Percentiles rank a stretch among this genome's conserved stretches.
Conservation (phyloP, 305 asterid species). For the Ajuga reptans region DNA sequence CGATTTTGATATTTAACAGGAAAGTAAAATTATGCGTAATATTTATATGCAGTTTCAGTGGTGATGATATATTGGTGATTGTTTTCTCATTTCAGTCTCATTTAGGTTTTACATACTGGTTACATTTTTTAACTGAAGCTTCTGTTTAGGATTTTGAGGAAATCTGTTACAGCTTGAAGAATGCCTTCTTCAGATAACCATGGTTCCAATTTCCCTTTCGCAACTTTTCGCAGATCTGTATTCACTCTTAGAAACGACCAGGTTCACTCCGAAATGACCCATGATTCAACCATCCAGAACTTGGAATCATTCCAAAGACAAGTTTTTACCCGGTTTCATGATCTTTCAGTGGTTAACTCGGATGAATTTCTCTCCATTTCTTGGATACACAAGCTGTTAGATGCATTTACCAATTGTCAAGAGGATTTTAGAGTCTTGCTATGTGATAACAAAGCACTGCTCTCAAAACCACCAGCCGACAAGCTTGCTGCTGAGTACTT, state of each 20-base stretch:
- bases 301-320: conserved; percentile 50
- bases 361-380: conserved; percentile 68
- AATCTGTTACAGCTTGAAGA: conserved; percentile 22
- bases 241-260: conserved; percentile 46
- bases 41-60: background rate
- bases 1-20: background rate
- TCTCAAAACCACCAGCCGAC: conserved; percentile 48
- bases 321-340: conserved; percentile 42
- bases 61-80: background rate
- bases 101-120: conserved; percentile 6
- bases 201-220: conserved; percentile 54
- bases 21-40: background rate
- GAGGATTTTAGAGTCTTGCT: conserved; percentile 51
- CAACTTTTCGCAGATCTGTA: conserved; percentile 77
- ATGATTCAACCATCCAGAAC: conserved; percentile 23
- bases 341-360: conserved; percentile 37
- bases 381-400: conserved; percentile 65
- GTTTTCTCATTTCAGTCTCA: background rate
- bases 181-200: conserved; percentile 69
- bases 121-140: conserved; percentile 10
- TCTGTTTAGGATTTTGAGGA: conserved; percentile 25
- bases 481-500: conserved; percentile 56
- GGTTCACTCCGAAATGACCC: conserved; percentile 42
- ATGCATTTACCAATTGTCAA: conserved; percentile 43
- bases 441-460: conserved; percentile 32